Percentiles rank a stretch among this genome's conserved stretches.
These are phyloP conservation scores for Glonium stellatum DNA, from an alignment of 495 filamentous ascomycete genomes.

Conservation along the genomic window DNA sequence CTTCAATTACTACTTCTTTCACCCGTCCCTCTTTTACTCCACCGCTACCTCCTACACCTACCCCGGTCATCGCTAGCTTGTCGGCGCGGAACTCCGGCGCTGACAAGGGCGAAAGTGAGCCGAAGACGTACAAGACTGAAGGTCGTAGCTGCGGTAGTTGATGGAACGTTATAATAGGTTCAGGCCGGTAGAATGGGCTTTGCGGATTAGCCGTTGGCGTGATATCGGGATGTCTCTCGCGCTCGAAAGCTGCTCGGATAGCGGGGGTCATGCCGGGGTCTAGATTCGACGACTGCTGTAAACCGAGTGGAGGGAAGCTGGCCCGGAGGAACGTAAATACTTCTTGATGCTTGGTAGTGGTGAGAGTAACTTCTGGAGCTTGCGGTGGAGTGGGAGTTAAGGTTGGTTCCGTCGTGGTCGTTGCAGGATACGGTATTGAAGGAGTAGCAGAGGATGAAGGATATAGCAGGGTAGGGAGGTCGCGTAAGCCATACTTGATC, in stretches of 20 bases:
- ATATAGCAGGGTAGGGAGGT: constrained; percentile 36
- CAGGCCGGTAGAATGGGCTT: constrained; percentile 70
- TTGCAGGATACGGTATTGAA: constrained; percentile 17
- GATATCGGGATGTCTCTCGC: constrained; percentile 36
- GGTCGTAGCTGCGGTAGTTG: constrained; percentile 66
- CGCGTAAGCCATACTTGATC: constrained; percentile 37
- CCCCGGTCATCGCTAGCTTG: constrained; percentile 60
- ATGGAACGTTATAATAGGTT: constrained; percentile 54
- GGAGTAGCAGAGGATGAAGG: constrained; percentile 20
- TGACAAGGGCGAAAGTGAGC: constrained; percentile 56
- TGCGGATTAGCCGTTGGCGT: constrained; percentile 9
- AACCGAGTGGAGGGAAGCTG: constrained; percentile 23
- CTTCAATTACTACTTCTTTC: constrained; percentile 55
- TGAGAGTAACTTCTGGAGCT: constrained; percentile 31
- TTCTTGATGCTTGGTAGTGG: constrained; percentile 39
- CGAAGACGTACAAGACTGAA: constrained; percentile 79
- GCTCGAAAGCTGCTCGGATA: constrained; percentile 31
- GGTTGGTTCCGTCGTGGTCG: constrained; percentile 22
- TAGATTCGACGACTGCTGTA: neutral
- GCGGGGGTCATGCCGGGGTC: constrained; percentile 17
- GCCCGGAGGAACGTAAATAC: constrained; percentile 38
- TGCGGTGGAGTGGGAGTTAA: constrained; percentile 21
- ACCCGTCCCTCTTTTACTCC: constrained; percentile 62
- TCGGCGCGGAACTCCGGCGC: constrained; percentile 42
- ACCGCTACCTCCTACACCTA: constrained; percentile 61